Conservation (phyloP, 371 early-diverging fungal genomes). For the Mucor indicus region DNA sequence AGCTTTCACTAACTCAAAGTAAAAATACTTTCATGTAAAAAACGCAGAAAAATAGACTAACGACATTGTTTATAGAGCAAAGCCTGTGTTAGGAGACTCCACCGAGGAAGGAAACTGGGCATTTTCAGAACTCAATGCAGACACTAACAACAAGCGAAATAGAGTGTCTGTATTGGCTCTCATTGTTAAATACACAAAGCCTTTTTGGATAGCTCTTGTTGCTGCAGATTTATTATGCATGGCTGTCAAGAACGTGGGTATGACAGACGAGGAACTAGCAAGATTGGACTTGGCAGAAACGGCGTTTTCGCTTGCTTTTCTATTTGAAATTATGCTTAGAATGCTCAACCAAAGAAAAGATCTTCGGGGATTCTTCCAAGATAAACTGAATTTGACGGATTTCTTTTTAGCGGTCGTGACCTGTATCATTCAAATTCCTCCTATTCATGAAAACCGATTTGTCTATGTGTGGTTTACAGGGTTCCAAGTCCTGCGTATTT, state of each 20-base stretch:
- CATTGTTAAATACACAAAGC: constrained; percentile 32
- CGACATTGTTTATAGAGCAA: constrained; percentile 22
- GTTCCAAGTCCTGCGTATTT: constrained; percentile 62
- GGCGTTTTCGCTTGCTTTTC: constrained; percentile 52
- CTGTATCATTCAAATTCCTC: constrained; percentile 51
- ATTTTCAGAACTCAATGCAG: constrained; percentile 18
- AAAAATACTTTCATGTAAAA: constrained; percentile 2
- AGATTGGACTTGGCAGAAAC: constrained; percentile 44
- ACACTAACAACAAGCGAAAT: constrained; percentile 5
- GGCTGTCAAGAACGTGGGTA: constrained; percentile 45
- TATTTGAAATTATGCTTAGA: constrained; percentile 52
- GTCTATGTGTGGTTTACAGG: constrained; percentile 61
- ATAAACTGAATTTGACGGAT: constrained; percentile 50
- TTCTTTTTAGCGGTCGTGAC: constrained; percentile 52
- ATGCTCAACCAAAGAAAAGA: constrained; percentile 34
- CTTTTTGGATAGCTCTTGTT: constrained; percentile 50
- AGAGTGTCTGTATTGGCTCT: constrained; percentile 5
- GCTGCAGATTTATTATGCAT: constrained; percentile 54
- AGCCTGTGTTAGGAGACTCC: constrained; percentile 40
- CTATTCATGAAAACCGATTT: constrained; percentile 31
- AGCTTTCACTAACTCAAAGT: constrained; percentile 55
- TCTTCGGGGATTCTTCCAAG: constrained; percentile 43
- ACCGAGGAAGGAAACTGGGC: constrained; percentile 47
- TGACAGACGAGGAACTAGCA: constrained; percentile 24
- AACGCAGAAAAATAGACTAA: background rate